phyloP scores from a whole-genome alignment of 345 rosid genomes.

The Cardamine occulta region DNA sequence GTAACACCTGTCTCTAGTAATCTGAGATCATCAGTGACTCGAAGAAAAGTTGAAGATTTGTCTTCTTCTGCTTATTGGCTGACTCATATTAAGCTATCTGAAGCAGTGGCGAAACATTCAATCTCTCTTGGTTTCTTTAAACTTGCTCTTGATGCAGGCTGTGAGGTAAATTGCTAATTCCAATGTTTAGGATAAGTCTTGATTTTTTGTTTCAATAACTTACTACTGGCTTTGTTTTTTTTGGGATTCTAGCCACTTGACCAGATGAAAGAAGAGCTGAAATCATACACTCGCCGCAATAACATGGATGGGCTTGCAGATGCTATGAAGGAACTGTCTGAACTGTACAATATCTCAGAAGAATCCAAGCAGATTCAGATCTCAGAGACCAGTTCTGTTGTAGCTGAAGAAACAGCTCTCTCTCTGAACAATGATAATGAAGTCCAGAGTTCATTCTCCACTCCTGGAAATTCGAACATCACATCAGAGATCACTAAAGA shows the following conservation, averaged over 20 bases:
- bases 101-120: conserved; percentile 71
- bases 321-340: conserved; percentile 59
- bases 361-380: conserved; percentile 58
- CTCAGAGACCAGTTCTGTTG: conserved; percentile 61
- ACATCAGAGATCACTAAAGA: conserved; percentile 29
- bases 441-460: conserved; percentile 31
- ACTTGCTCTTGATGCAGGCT: conserved; percentile 84
- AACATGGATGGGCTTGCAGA: conserved; percentile 60
- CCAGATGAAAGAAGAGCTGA: conserved; percentile 73
- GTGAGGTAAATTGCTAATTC: conserved; percentile 58
- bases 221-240: conserved; percentile 22
- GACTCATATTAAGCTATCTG: conserved; percentile 73
- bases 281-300: conserved; percentile 64
- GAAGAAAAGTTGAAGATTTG: conserved; percentile 54
- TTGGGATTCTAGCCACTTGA: conserved; percentile 59
- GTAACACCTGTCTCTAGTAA: conserved; percentile 63
- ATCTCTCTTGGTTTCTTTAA: conserved; percentile 87
- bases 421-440: conserved; percentile 33
- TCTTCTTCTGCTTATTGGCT: conserved; percentile 77
- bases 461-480: conserved; percentile 32
- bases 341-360: conserved; percentile 58
- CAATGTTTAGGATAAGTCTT: neutral
- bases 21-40: conserved; percentile 54
- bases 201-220: neutral
- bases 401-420: conserved; percentile 50